These are phyloP conservation scores for Oryza coarctata DNA, from an alignment of 176 grass and related monocot species.

Conservation along the genomic window DNA sequence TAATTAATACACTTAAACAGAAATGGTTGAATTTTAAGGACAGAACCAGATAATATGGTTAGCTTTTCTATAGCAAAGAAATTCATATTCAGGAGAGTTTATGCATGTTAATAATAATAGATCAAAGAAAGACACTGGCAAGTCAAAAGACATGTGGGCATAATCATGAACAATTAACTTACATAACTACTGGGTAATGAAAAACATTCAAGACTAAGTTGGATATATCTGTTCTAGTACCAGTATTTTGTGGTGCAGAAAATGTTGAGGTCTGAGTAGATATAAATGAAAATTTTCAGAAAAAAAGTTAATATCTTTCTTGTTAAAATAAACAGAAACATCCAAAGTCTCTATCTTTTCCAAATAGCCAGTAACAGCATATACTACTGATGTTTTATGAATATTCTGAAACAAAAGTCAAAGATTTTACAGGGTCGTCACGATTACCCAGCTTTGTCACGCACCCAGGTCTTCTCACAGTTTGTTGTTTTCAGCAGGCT, in stretches of 20 bases:
- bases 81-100: not conserved
- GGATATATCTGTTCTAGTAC: conserved; percentile 26
- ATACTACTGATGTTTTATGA: too few species aligned
- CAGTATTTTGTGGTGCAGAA: conserved; percentile 24
- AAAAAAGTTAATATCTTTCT: not conserved
- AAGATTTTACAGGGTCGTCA: too few species aligned
- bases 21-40: not conserved
- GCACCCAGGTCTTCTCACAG: too few species aligned
- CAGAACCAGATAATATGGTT: not conserved
- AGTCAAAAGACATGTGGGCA: not conserved
- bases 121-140: not conserved
- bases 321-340: conserved; percentile 5
- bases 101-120: not conserved
- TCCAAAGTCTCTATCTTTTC: too few species aligned
- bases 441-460: too few species aligned
- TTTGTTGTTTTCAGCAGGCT: too few species aligned
- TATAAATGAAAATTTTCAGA: conserved; percentile 5
- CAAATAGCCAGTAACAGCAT: too few species aligned
- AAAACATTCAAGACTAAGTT: conserved; percentile 71
- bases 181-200: conserved; percentile 53
- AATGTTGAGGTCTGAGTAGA: conserved; percentile 35
- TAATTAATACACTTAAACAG: not conserved
- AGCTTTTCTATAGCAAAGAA: not conserved
- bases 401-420: too few species aligned
- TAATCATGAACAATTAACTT: conserved; percentile 27